Base-by-base conservation (phyloP, 2,329 filamentous ascomycete genomes). In the Trichoderma simmonsii region DNA sequence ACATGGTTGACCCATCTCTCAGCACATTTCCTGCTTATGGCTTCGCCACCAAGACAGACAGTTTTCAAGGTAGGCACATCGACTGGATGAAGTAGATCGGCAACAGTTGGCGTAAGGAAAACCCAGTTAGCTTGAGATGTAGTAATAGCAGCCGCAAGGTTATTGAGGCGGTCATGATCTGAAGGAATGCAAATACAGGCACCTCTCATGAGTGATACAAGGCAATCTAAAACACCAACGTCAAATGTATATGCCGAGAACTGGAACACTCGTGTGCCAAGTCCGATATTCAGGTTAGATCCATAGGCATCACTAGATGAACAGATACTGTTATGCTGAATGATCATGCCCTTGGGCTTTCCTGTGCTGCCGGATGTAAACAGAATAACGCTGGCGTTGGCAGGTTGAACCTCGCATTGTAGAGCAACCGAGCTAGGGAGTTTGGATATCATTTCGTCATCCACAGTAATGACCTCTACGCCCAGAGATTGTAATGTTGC, bases 171-270 rank as follows among this genome's bases (percentile, higher is more conserved):
- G 6, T 74, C 71, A 3, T 71, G 61, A 12, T 75, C 73, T 3
- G 63, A 71, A 1, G 75, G 75, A 7, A 76, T 70, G 28, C 75
- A 76, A 7, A 76, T 61, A 56, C 73, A 74, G 5, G 73, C 75
- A 9, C 75, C 75, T 6, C 61, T 63, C 28, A 70, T 71, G 3
- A 76, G 69, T 2, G 74, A 73, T 6, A 71, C 63, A 8, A 77
- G 54, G n/a, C 71, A 68, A 54, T 77, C 74, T n/a, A 73, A 65
- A 18, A 74, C 71, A 7, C 70, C 72, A 26, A 75, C 73, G n/a
- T 76, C 74, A 24, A 76, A 77, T 0, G 73, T 74, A 51, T 72
- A 75, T 3, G 73, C 71, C 0, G 75, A 72, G 60, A 75, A 77
- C 9, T 76, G 72, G 60, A 74, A 73, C 3, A 74, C 71, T 5